A percentile compares a stretch with the other conserved stretches of the same genome.
phyloP scores from a whole-genome alignment of 306 rosid species.

The Morella rubra region DNA sequence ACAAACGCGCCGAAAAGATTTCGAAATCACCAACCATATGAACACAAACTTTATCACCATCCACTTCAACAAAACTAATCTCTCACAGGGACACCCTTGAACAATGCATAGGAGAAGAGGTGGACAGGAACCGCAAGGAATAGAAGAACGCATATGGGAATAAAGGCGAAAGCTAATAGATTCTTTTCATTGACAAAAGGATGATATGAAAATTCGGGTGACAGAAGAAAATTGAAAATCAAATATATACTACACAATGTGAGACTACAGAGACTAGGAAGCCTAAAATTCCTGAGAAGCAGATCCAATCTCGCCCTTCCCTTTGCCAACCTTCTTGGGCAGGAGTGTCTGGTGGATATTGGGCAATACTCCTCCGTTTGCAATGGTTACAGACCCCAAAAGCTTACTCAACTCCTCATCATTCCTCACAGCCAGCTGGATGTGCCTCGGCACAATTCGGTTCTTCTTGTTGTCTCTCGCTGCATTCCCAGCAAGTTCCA shows the following conservation, averaged over 20 bases:
- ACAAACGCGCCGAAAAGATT: no score
- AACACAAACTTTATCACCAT: no score
- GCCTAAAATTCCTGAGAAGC: conserved; percentile 82
- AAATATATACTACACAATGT: conserved; percentile 36
- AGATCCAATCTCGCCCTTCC: conserved; percentile 77
- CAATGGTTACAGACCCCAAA: conserved; percentile 73
- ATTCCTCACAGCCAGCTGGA: conserved; percentile 81
- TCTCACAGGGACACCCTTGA: no score
- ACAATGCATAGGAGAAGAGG: not conserved
- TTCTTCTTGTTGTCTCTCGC: conserved; percentile 94
- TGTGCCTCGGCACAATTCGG: conserved; percentile 83
- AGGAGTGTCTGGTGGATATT: conserved; percentile 67
- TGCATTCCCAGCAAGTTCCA: conserved; percentile 85
- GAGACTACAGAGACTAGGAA: no score
- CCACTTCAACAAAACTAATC: no score
- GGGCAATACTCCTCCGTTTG: conserved; percentile 74
- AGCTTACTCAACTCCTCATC: conserved; percentile 87
- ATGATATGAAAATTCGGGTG: not conserved
- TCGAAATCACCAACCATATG: no score
- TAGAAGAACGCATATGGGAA: not conserved
- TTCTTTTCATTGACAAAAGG: not conserved
- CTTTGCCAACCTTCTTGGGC: conserved; percentile 75
- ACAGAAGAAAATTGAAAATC: not conserved
- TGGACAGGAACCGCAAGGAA: no score
- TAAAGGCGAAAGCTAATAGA: not conserved